These are phyloP conservation scores for Berkeleyomyces basicola DNA, from an alignment of 2,329 filamentous ascomycete species.

Conservation along the genomic window DNA sequence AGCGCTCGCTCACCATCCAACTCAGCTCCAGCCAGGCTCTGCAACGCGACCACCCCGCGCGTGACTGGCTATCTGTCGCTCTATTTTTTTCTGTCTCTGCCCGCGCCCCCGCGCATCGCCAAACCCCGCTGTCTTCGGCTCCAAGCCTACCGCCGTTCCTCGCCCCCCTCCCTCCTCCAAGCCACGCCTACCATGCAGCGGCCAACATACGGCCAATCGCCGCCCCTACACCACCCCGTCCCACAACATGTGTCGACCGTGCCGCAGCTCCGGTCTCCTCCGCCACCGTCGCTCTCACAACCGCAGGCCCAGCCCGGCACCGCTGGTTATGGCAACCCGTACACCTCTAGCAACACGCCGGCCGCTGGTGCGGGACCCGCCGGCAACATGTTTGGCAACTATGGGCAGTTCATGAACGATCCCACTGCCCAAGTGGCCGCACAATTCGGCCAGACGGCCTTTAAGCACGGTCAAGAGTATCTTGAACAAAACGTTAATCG, in stretches of 20 bases:
- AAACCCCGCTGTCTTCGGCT: not conserved
- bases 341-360: conserved; percentile 35
- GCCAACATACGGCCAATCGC: conserved; percentile 65
- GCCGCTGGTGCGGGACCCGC: conserved; percentile 15
- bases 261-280: conserved; percentile 87
- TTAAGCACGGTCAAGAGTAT: conserved; percentile 84
- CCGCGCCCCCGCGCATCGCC: not conserved
- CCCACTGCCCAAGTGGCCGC: conserved; percentile 88
- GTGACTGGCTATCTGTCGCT: not conserved
- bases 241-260: conserved; percentile 98
- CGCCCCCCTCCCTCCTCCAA: not conserved
- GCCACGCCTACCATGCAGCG: conserved; percentile 55
- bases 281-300: conserved; percentile 57
- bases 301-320: conserved; percentile 23
- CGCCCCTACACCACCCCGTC: conserved; percentile 89
- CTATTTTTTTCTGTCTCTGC: not conserved
- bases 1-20: not conserved
- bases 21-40: not conserved
- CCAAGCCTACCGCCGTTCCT: not conserved
- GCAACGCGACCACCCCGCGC: not conserved
- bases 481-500: conserved; percentile 75
- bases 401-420: conserved; percentile 90
- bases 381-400: conserved; percentile 48
- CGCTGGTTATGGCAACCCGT: conserved; percentile 53
- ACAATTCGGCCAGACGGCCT: conserved; percentile 81